Base-by-base conservation (phyloP, 805 yeast genomes). In the Clavispora asparagi region DNA sequence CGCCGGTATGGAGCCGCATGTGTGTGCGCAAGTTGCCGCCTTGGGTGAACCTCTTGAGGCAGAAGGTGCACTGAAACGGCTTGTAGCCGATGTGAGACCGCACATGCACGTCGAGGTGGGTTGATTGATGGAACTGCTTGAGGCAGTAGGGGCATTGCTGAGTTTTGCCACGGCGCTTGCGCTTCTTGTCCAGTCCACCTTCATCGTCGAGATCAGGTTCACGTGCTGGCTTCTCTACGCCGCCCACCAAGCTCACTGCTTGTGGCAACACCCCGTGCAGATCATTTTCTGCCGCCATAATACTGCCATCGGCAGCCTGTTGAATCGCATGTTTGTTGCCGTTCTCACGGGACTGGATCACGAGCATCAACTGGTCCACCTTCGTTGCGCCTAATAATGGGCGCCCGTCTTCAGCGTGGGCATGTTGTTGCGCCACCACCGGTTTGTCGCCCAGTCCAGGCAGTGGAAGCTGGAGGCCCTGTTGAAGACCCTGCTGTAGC, bases 21-120 rank as follows among this genome's bases (percentile, higher is more conserved):
- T 90, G 97, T 0, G 97, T 90, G 45, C 95, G 67, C 54, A 90
- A 69, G 63, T 89, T 89, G 19, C 96, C 96, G 40, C 96, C 92
- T 62, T 89, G 97, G 0, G 96, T 87, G 55, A 89, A 89, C 44
- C 85, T 66, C 63, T 89, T 89, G 13, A 81, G 84, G 68, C 96
- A 90, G 56, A 71, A 84, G 17, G 77, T 74, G 63, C 97, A 90
- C 56, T 77, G 82, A 61, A 82, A 89, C 9, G 96, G 96, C 58
- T 89, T 85, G 52, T 79, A 78, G 0, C 96, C 96, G 57, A 89
- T 83, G 62, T 89, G 97, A 0, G 92, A 83, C 54, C 96, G 71
- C 7, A 87, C 80, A 63, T 89, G 97, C 14, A 90, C 96, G 54
- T 89, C 96, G 56, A 90, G 68, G 65, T 89, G 96, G 6, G 97